Base-by-base conservation (phyloP, 2,329 filamentous ascomycete genomes). In the Calonectria pauciramosa region DNA sequence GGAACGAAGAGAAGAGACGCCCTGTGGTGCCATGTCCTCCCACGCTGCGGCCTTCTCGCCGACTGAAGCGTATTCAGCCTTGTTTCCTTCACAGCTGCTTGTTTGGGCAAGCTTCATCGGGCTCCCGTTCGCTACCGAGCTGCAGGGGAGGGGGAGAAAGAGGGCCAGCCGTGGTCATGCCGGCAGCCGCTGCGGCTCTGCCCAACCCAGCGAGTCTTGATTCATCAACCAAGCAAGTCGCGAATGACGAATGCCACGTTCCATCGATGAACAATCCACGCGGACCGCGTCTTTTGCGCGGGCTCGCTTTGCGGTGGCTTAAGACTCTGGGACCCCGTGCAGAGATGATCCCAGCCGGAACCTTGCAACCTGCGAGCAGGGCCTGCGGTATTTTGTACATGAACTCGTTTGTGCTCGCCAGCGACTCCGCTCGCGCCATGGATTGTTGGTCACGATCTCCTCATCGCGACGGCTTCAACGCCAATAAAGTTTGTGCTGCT, bases 341-440 rank as follows among this genome's bases (percentile, higher is more conserved):
- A 51, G 23, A 73, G 59, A 70, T 41, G 54, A 65, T 67, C 68
- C 64, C 69, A 72, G 74, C 54, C 70, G 74, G 60, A 34, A 71
- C 78, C 76, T 67, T 79, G 77, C 63, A 72, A 18, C 30, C 41
- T 36, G 41, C 72, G 70, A 74, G 75, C 70, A 63, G 36, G 74
- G 73, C 68, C 70, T 75, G 77, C 79, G 79, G 75, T 78, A 70
- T 77, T 75, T 72, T 74, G 65, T 75, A 49, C 68, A 76, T 76
- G 70, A 63, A 74, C 71, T 63, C 52, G 70, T 71, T 77, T 77
- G 72, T 67, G 68, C 74, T 74, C 36, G 34, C 5, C 64, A 51
- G 32, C 10, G 70, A 73, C 76, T 80, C 79, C 78, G 77, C 78
- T 76, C n/a, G 64, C 32, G 67, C 47, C 69, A 76, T 75, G 71